A percentile compares a stretch with the other conserved stretches of the same genome.
phyloP scores from a whole-genome alignment of 2,329 filamentous ascomycete species.

The Alternaria panax region DNA sequence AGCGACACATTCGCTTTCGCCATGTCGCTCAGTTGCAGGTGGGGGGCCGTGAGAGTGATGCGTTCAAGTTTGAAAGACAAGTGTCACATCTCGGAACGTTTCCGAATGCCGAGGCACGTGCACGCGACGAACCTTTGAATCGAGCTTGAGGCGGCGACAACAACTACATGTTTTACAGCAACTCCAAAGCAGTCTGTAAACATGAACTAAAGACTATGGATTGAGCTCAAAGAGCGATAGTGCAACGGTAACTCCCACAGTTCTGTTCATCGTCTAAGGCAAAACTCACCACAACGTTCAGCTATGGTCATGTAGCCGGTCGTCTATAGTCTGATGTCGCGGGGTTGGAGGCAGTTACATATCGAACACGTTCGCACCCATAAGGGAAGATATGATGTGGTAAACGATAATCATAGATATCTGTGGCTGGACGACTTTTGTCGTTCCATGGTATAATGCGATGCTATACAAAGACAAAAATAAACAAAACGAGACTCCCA shows the following conservation, averaged over 20 bases:
- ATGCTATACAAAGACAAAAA: conserved; percentile 4
- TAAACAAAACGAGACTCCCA: conserved; percentile 6
- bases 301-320: not conserved
- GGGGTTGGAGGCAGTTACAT: not conserved
- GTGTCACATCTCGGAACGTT: conserved; percentile 19
- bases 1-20: conserved; percentile 34
- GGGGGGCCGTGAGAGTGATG: not conserved
- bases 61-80: conserved; percentile 8
- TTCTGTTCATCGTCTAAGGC: not conserved
- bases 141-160: not conserved
- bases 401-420: conserved; percentile 6
- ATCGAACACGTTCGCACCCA: not conserved
- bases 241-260: not conserved
- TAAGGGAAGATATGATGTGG: not conserved
- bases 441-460: conserved; percentile 16
- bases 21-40: conserved; percentile 26
- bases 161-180: not conserved
- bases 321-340: not conserved
- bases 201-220: not conserved
- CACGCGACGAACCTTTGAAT: not conserved
- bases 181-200: not conserved
- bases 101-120: conserved; percentile 17
- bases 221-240: not conserved
- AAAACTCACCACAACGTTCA: not conserved
- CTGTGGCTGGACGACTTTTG: conserved; percentile 6